These are phyloP conservation scores for Aspergillus funiculosus DNA, from an alignment of 495 filamentous ascomycete species.

Conservation along the genomic window DNA sequence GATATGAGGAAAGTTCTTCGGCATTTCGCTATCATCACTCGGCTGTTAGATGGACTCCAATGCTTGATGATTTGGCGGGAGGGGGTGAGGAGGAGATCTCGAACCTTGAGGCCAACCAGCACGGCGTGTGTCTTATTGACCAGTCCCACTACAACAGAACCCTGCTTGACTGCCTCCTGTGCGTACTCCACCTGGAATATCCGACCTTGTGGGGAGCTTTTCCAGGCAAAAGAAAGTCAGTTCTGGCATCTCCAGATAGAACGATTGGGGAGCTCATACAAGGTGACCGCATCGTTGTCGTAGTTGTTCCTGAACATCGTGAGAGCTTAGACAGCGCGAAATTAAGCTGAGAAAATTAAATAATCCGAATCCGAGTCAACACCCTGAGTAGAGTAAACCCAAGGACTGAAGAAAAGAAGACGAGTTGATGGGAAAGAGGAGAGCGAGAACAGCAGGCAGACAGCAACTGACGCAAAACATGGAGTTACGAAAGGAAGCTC, in stretches of 20 bases:
- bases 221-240: slow-evolving; percentile 16
- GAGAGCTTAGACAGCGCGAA: slow-evolving; percentile 12
- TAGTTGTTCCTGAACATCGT: slow-evolving; percentile 99
- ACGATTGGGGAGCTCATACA: slow-evolving; percentile 57
- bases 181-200: slow-evolving; percentile 99
- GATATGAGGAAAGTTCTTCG: slow-evolving; percentile 98
- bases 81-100: slow-evolving; percentile 7
- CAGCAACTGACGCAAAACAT: slow-evolving; percentile 24
- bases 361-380: slow-evolving; percentile 3
- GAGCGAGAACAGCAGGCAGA: slow-evolving; percentile 18
- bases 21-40: slow-evolving; percentile 76
- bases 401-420: neutral
- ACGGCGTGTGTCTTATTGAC: slow-evolving; percentile 97
- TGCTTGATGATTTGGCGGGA: neutral
- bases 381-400: neutral
- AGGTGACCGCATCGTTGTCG: slow-evolving; percentile 99
- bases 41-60: slow-evolving; percentile 5
- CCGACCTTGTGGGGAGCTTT: slow-evolving; percentile 94
- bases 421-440: slow-evolving; percentile 20
- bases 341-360: neutral
- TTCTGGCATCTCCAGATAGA: slow-evolving; percentile 13
- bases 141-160: slow-evolving; percentile 93
- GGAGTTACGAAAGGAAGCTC: slow-evolving; percentile 8
- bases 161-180: slow-evolving; percentile 97
- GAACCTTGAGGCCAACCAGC: slow-evolving; percentile 92